Evolutionary conservation across 495 filamentous ascomycete genomes (phyloP), one percentile per base, ranked within the genome.

Genomic region (Penicillium verhagenii): DNA sequence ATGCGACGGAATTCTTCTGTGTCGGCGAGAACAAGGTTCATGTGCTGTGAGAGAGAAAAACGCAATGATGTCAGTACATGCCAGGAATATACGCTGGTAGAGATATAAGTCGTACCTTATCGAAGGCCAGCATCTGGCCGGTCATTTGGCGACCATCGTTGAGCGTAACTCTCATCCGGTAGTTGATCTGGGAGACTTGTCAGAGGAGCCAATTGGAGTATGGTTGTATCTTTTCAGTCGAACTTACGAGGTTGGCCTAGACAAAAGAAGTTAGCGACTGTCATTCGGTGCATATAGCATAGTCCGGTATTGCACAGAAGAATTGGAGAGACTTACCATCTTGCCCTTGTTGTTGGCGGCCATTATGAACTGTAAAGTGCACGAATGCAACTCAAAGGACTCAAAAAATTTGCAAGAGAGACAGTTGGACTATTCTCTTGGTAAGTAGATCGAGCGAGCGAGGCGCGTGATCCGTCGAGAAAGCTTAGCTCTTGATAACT

Each of bases 21-120:
- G 67, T 99, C 94, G 68, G 93, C 95, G 44, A 99, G 86, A 55
- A 99, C 94, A 56, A 99, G 85, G 73, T 99, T 99, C 95, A 97
- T 97, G 72, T 97, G 94, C 91, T 97, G 56, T 44, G n/a, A n/a
- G n/a, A n/a, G n/a, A 53, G 37, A 28, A 42, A 35, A 53, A 44
- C 39, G 40, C 54, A 23, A 65, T n/a, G 56, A 9, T 26, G 46
- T 48, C 29, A 48, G 46, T 48, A 13, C 13, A 11, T 21, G 9
- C 18, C 13, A 14, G n/a, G 2, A 19, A 25, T 7, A 20, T 14
- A 20, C 26, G 6, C 3, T 28, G 46, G 20, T 9, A n/a, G 23
- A 13, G 42, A 19, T 29, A 40, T 20, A 43, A 23, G 54, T 52
- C 69, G 37, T 73, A 95, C 93, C 86, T 96, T 96, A 73, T 97